These are phyloP conservation scores for Dipteronia sinensis DNA, from an alignment of 345 rosid genomes.

Conservation along the genomic window DNA sequence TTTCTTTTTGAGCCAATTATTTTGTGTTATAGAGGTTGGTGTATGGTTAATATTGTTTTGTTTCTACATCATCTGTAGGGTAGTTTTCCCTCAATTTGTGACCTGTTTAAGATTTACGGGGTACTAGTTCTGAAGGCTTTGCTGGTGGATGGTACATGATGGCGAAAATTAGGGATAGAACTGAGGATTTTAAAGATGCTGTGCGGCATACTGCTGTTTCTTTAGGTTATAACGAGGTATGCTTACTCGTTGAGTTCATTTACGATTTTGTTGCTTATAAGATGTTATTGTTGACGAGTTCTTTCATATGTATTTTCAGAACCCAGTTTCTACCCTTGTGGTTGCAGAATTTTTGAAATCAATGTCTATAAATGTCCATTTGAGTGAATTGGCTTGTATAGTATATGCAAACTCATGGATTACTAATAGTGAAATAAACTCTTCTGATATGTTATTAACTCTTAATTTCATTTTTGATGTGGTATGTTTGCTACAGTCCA, in stretches of 20 bases:
- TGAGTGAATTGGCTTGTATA: not conserved
- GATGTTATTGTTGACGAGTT: not conserved
- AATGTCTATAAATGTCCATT: not conserved
- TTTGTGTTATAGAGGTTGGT: not conserved
- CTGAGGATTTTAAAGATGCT: conserved; percentile 85
- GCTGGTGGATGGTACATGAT: conserved; percentile 27
- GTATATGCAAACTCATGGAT: not conserved
- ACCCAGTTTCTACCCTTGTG: not conserved
- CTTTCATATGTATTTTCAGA: conserved; percentile 1
- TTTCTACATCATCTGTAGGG: not conserved
- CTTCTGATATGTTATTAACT: not conserved
- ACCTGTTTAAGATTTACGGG: not conserved
- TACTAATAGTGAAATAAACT: not conserved
- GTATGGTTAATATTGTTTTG: not conserved
- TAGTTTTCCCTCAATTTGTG: not conserved
- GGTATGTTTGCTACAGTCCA: conserved; percentile 43
- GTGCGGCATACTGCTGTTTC: conserved; percentile 65
- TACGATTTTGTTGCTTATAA: not conserved
- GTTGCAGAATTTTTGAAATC: not conserved
- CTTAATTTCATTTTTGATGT: not conserved
- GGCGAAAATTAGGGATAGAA: conserved; percentile 77
- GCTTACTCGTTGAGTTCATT: not conserved
- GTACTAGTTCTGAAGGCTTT: conserved; percentile 1
- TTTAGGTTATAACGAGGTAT: conserved; percentile 69
- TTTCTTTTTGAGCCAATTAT: not conserved